Evolutionary conservation across 805 yeast genomes (phyloP), one percentile per base, ranked within the genome.

Genomic region (Yamadazyma scolyti): DNA sequence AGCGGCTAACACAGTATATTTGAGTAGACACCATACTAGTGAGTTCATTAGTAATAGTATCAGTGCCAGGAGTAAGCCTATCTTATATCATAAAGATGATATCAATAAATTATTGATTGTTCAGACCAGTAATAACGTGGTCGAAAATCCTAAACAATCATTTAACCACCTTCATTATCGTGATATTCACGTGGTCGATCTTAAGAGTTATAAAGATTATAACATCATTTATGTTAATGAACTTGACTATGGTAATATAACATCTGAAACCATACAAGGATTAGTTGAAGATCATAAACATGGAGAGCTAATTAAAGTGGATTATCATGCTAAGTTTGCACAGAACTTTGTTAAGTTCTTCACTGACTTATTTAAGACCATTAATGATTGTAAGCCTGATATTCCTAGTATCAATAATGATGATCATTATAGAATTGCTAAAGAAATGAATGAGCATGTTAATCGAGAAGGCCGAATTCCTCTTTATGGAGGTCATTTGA

Each of bases 401-500:
- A 32, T 53, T 15, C 37, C 24, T 1, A 28, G 33, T 1, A 46
- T 60, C 20, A 52, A 56, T 32, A 48, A 53, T 31, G 48, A 50
- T 27, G 54, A 37, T 7, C 65, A 60, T 39, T 60, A 57, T 32
- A 32, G 37, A 20, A 25, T 31, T 20, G 36, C 49, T 9, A 37
- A 30, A 22, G 40, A 41, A 21, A 50, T 36, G 5, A 39, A 52
- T 28, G 27, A 34, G 20, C 45, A 22, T 29, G 44, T 42, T 7
- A 38, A 52, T 30, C 33, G 39, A 15, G 39, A 51, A 9, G 66
- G 66, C 6, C 42, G 52, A 16, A 29, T 54, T 3, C 53, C 57
- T 4, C 24, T 49, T 6, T 58, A 59, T 35, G 64, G 62, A 14
- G 65, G 66, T 13, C 65, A 58, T 37, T 42, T 47, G 25, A 36